Percentiles rank a stretch among this genome's conserved stretches.
Conservation (phyloP, 306 rosid genomes). For the Quercus berberidifolia region DNA sequence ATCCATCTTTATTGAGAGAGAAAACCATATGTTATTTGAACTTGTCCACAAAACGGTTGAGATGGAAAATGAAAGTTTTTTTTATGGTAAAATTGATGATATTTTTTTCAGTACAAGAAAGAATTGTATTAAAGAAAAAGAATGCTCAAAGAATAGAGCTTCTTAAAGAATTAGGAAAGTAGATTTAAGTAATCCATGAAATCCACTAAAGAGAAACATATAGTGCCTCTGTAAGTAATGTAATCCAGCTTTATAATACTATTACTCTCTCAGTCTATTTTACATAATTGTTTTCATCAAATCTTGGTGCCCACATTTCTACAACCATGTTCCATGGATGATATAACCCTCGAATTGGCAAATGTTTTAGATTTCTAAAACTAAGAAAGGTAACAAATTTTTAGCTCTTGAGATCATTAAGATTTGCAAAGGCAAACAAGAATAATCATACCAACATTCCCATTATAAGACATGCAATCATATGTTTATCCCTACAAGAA, state of each 20-base stretch:
- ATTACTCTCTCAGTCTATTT: background rate
- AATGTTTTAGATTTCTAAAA: background rate
- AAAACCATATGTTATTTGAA: background rate
- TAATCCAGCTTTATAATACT: background rate
- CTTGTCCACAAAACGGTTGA: background rate
- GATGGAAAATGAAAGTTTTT: background rate
- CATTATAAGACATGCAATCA: slow-evolving; percentile 3
- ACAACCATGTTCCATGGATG: background rate
- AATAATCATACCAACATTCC: background rate
- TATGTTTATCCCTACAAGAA: background rate
- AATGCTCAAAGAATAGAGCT: too few species aligned
- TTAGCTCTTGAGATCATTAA: background rate
- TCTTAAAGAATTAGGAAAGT: too few species aligned
- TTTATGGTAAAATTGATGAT: background rate
- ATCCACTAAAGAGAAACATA: too few species aligned
- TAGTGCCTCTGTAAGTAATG: background rate
- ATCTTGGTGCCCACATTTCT: background rate
- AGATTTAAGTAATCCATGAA: too few species aligned
- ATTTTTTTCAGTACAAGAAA: too few species aligned
- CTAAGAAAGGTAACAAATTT: background rate
- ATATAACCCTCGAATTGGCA: background rate
- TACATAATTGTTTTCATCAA: background rate
- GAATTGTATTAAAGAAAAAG: too few species aligned
- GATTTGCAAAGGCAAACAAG: background rate
- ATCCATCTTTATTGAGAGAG: too few species aligned